These are phyloP conservation scores for Hortiboletus flavorubellus DNA, from an alignment of 768 basidiomycete species.

Conservation along the genomic window DNA sequence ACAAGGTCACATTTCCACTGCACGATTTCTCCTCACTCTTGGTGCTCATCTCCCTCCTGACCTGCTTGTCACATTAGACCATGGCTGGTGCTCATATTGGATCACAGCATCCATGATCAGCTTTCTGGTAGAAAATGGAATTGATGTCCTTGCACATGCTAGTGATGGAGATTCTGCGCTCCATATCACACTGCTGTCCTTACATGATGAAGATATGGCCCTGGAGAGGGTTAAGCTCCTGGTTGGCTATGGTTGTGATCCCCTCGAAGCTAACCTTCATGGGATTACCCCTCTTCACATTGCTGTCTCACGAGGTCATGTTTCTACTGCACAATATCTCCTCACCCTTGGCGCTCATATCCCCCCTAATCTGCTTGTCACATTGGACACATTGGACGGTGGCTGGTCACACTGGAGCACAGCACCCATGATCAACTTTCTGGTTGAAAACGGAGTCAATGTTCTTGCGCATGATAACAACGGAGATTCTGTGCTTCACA, in stretches of 20 bases:
- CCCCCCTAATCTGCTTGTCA: no score
- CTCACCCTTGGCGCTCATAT: background rate
- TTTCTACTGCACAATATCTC: background rate
- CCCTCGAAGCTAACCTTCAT: background rate
- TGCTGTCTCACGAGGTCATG: background rate
- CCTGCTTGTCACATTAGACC: background rate
- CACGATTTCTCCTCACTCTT: background rate
- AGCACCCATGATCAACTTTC: background rate
- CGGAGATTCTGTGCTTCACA: background rate
- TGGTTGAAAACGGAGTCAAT: background rate
- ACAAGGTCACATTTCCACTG: background rate
- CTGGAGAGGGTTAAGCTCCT: background rate
- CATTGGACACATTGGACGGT: no score
- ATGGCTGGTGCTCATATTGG: no score
- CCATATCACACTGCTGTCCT: no score
- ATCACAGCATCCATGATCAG: background rate
- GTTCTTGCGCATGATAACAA: background rate
- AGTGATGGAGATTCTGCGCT: no score
- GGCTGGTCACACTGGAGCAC: no score
- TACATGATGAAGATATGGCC: no score
- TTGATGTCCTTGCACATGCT: no score
- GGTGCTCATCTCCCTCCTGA: background rate
- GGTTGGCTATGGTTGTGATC: background rate
- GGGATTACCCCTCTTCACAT: background rate
- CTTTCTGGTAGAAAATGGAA: background rate